These are phyloP conservation scores for Backusella macrospora DNA, from an alignment of 192 early-diverging fungal genomes.

Conservation along the genomic window DNA sequence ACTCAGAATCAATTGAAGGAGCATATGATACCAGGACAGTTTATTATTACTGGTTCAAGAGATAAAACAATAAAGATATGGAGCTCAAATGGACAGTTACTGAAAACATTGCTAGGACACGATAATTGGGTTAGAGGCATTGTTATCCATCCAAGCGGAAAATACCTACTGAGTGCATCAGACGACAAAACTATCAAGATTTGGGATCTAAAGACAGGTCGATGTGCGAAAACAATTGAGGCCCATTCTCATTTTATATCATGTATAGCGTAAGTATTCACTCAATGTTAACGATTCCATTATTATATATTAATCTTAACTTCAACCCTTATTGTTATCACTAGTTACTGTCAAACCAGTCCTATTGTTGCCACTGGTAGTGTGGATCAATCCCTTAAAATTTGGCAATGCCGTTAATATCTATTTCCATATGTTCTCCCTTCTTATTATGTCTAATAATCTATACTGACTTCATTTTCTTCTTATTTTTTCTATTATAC, in stretches of 20 bases:
- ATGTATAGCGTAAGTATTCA: slow-evolving; percentile 66
- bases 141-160: slow-evolving; percentile 80
- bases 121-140: slow-evolving; percentile 93
- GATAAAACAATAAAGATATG: slow-evolving; percentile 92
- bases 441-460: slow-evolving; percentile 21
- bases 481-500: slow-evolving; percentile 11
- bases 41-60: slow-evolving; percentile 80
- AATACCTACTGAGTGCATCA: slow-evolving; percentile 76
- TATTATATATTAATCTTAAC: neutral
- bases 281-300: neutral
- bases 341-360: slow-evolving; percentile 52
- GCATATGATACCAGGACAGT: slow-evolving; percentile 61
- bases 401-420: slow-evolving; percentile 71
- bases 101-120: slow-evolving; percentile 84
- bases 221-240: slow-evolving; percentile 80
- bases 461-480: slow-evolving; percentile 22
- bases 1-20: slow-evolving; percentile 47
- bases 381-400: slow-evolving; percentile 74
- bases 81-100: slow-evolving; percentile 70
- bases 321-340: neutral
- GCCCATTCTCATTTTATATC: slow-evolving; percentile 92
- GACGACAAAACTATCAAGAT: slow-evolving; percentile 90
- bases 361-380: slow-evolving; percentile 84
- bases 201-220: slow-evolving; percentile 87
- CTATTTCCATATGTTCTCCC: slow-evolving; percentile 8